phyloP scores from a whole-genome alignment of 371 early-diverging fungal species.

The Chytridium lagenaria region DNA sequence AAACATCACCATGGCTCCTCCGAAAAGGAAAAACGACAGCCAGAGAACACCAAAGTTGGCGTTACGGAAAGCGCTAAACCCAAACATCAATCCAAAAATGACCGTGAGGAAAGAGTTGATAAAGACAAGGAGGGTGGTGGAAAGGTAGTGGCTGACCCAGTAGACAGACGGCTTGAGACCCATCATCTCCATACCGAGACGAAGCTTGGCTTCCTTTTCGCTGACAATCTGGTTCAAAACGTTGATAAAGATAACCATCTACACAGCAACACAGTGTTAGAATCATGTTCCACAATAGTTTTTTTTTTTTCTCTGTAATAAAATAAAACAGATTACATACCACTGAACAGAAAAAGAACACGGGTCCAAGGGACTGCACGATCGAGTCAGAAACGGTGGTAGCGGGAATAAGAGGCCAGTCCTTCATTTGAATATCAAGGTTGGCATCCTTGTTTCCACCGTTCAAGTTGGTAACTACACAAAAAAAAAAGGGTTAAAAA shows the following conservation, averaged over 20 bases:
- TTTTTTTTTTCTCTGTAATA: too few species aligned
- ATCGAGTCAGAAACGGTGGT: slow-evolving; percentile 57
- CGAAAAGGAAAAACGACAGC: slow-evolving; percentile 73
- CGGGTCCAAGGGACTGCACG: slow-evolving; percentile 61
- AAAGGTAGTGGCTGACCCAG: slow-evolving; percentile 67
- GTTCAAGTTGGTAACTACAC: slow-evolving; percentile 43
- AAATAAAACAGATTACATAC: slow-evolving; percentile 41
- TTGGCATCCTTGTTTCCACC: slow-evolving; percentile 43
- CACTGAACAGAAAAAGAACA: slow-evolving; percentile 74
- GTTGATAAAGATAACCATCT: slow-evolving; percentile 63
- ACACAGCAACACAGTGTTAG: slow-evolving; percentile 2
- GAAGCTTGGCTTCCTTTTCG: slow-evolving; percentile 71
- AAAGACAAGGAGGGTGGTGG: slow-evolving; percentile 59
- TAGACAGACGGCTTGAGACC: slow-evolving; percentile 67
- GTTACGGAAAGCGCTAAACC: slow-evolving; percentile 65
- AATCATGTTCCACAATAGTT: neutral
- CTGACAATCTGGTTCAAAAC: slow-evolving; percentile 69
- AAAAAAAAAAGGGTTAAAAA: neutral
- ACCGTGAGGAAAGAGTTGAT: slow-evolving; percentile 63
- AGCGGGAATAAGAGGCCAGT: slow-evolving; percentile 70
- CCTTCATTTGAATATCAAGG: slow-evolving; percentile 63
- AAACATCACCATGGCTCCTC: slow-evolving; percentile 69
- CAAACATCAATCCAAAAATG: slow-evolving; percentile 64
- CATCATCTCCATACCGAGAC: slow-evolving; percentile 76
- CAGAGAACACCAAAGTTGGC: slow-evolving; percentile 58